These are phyloP conservation scores for Phytopythium mirpurense DNA, from an alignment of 352 stramenopile species.

Conservation along the genomic window DNA sequence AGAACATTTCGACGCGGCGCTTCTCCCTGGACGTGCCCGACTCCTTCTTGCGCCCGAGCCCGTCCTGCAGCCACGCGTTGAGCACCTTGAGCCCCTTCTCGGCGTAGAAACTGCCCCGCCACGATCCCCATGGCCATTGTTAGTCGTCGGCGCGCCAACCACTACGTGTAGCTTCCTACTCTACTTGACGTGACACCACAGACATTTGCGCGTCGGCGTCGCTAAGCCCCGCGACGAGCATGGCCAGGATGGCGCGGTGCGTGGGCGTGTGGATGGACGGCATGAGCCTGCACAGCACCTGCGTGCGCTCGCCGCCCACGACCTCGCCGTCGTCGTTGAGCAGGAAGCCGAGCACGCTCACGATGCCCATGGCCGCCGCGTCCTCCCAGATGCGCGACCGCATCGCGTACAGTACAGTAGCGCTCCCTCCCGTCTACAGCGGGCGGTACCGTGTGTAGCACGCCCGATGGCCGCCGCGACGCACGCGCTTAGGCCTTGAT, in stretches of 20 bases:
- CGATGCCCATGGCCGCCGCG: conserved; percentile 66
- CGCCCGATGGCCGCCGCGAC: too few species aligned
- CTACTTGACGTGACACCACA: too few species aligned
- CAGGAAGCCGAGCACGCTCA: conserved; percentile 76
- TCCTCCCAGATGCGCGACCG: conserved; percentile 76
- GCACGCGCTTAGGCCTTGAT: too few species aligned
- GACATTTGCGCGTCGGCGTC: conserved; percentile 67
- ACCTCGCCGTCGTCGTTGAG: conserved; percentile 82
- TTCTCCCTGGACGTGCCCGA: conserved; percentile 46
- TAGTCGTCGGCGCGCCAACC: too few species aligned
- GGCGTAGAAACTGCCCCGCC: conserved; percentile 47
- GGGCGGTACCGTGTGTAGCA: too few species aligned
- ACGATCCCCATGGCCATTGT: not conserved
- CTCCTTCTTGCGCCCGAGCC: conserved; percentile 34
- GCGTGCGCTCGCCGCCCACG: conserved; percentile 60
- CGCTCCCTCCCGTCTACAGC: too few species aligned
- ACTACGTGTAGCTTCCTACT: too few species aligned
- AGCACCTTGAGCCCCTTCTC: conserved; percentile 70
- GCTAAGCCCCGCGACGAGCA: conserved; percentile 65
- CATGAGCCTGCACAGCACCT: conserved; percentile 81
- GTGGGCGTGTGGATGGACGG: conserved; percentile 75
- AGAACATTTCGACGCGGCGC: conserved; percentile 63
- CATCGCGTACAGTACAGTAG: too few species aligned
- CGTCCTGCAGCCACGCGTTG: conserved; percentile 65
- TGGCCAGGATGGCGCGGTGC: conserved; percentile 70